A percentile compares a stretch with the other conserved stretches of the same genome.
phyloP scores from a whole-genome alignment of 1,139 yeast genomes.

The Sugiyamaella japonica region DNA sequence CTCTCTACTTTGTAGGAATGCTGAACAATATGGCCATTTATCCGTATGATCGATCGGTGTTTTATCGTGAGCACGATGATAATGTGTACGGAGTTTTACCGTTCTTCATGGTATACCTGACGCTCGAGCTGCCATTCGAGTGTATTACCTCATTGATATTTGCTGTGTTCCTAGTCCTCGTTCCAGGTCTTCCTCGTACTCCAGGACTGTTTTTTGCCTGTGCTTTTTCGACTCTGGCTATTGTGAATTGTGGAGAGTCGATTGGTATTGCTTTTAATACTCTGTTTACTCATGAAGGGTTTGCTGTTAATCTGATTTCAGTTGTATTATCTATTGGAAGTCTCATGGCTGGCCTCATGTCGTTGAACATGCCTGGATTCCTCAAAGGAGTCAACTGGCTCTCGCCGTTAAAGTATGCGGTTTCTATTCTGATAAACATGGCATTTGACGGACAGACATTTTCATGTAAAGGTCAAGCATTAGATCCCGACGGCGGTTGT shows the following conservation, averaged over 20 bases:
- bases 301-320: constrained; percentile 72
- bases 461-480: constrained; percentile 45
- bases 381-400: constrained; percentile 69
- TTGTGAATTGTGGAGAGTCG: constrained; percentile 78
- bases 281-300: constrained; percentile 71
- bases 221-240: constrained; percentile 54
- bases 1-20: constrained; percentile 77
- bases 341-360: constrained; percentile 86
- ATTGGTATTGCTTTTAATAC: constrained; percentile 77
- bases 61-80: constrained; percentile 77
- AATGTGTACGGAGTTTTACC: constrained; percentile 68
- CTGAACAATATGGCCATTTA: constrained; percentile 72
- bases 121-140: constrained; percentile 76
- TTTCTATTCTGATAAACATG: constrained; percentile 53
- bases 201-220: constrained; percentile 66
- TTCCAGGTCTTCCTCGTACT: constrained; percentile 70
- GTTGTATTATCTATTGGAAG: constrained; percentile 65
- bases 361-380: constrained; percentile 68
- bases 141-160: constrained; percentile 59
- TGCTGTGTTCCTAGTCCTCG: constrained; percentile 63
- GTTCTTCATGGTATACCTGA: constrained; percentile 62
- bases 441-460: constrained; percentile 48
- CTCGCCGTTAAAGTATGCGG: constrained; percentile 72
- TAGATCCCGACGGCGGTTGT: constrained; percentile 43
- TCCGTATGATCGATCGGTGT: constrained; percentile 70